These are phyloP conservation scores for Wickerhamiella spandovensis DNA, from an alignment of 805 yeast species.

Conservation along the genomic window DNA sequence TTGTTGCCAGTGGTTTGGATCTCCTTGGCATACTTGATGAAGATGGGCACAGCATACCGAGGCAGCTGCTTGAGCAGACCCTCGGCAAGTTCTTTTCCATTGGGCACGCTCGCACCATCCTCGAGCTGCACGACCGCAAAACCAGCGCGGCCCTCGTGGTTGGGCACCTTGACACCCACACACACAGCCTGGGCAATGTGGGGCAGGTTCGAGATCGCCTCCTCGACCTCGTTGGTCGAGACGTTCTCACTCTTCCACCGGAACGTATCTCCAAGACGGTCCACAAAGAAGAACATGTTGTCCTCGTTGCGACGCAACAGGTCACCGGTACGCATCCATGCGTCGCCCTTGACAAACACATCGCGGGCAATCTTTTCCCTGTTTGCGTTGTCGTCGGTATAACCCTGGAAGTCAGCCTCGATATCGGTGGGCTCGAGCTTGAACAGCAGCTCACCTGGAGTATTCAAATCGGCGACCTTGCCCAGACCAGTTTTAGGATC, in stretches of 20 bases:
- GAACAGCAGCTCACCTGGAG: slow-evolving; percentile 85
- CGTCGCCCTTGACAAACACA: slow-evolving; percentile 77
- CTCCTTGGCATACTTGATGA: slow-evolving; percentile 49
- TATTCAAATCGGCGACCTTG: slow-evolving; percentile 37
- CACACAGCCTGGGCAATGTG: slow-evolving; percentile 48
- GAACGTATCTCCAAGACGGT: slow-evolving; percentile 88
- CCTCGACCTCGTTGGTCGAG: slow-evolving; percentile 85
- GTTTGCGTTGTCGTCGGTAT: slow-evolving; percentile 71
- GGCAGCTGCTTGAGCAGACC: slow-evolving; percentile 42
- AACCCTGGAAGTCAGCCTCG: slow-evolving; percentile 79
- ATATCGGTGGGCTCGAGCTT: slow-evolving; percentile 48
- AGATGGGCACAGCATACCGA: slow-evolving; percentile 73
- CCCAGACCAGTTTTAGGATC: slow-evolving; percentile 55
- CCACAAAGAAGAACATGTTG: slow-evolving; percentile 70
- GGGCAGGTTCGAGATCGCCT: slow-evolving; percentile 31
- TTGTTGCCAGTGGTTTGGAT: slow-evolving; percentile 68
- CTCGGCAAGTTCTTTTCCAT: slow-evolving; percentile 29
- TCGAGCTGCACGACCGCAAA: slow-evolving; percentile 59
- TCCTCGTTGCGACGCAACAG: slow-evolving; percentile 54
- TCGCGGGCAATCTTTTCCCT: slow-evolving; percentile 58
- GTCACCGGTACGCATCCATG: slow-evolving; percentile 85
- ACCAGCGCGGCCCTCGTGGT: slow-evolving; percentile 92
- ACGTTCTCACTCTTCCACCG: slow-evolving; percentile 96
- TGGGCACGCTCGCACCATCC: slow-evolving; percentile 24
- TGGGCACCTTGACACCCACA: slow-evolving; percentile 78